Evolutionary conservation across 176 grass and related monocot species (phyloP).

Genomic region (Avena atlantica): DNA sequence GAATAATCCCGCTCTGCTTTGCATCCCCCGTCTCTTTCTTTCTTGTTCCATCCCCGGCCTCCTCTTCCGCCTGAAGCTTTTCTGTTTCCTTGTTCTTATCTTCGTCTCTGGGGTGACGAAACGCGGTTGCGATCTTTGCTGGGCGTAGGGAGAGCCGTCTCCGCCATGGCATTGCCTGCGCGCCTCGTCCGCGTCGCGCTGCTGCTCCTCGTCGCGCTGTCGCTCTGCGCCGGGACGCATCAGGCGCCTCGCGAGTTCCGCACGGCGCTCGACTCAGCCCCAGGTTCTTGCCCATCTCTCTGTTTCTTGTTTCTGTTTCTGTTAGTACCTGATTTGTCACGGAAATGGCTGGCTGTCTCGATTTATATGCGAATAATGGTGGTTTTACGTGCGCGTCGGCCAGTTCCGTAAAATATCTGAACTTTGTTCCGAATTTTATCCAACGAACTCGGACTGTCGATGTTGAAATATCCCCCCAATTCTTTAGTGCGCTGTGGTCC

Average conservation of each 20-base stretch:
- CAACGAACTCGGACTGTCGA: conserved; percentile 28
- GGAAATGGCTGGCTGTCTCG: background rate
- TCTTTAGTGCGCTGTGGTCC: conserved; percentile 46
- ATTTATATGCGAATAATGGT: background rate
- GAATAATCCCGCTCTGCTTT: background rate
- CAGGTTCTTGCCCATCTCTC: conserved; percentile 38
- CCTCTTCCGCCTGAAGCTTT: conserved; percentile 20
- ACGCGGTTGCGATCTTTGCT: background rate
- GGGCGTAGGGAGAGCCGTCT: background rate
- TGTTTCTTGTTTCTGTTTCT: background rate
- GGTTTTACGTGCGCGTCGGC: background rate
- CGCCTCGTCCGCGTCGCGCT: conserved; percentile 38
- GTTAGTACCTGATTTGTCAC: background rate
- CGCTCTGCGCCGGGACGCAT: conserved; percentile 43
- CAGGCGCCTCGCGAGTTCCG: conserved; percentile 37
- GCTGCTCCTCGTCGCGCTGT: conserved; percentile 53
- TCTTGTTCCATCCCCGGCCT: conserved; percentile 28
- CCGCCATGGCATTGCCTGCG: conserved; percentile 60
- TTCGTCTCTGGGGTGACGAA: background rate
- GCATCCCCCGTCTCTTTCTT: conserved; percentile 8
- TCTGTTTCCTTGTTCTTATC: conserved; percentile 19
- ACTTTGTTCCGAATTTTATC: background rate
- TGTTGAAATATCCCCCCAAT: conserved; percentile 22
- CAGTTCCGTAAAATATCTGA: background rate
- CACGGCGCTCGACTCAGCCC: conserved; percentile 7